Conservation (phyloP, 306 rosid genomes). For the Aeschynomene evenia region DNA sequence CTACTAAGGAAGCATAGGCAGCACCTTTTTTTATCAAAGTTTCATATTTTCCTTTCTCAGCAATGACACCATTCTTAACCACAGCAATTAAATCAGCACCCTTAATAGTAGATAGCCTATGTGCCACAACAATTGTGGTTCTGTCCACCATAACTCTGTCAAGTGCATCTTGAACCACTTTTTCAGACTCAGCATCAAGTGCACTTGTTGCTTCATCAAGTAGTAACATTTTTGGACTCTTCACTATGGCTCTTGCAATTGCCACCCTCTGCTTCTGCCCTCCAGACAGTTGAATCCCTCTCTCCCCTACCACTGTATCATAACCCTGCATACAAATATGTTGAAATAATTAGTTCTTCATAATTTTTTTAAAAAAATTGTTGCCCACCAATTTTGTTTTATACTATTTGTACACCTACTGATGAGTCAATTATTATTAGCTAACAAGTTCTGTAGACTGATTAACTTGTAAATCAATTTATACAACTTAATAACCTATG, state of each 20-base stretch:
- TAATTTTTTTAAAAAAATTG: not conserved
- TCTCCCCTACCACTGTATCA: conserved; percentile 64
- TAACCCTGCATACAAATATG: conserved; percentile 52
- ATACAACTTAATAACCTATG: not conserved
- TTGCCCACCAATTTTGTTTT: too few species aligned
- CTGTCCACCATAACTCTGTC: conserved; percentile 57
- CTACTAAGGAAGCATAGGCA: conserved; percentile 60
- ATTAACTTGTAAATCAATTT: too few species aligned
- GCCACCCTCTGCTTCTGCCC: conserved; percentile 87
- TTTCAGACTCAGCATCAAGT: conserved; percentile 79
- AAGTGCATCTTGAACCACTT: conserved; percentile 70
- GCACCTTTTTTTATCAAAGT: conserved; percentile 58
- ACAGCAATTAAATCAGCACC: conserved; percentile 67
- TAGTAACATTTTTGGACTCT: conserved; percentile 61
- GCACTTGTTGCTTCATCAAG: conserved; percentile 86
- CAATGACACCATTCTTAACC: conserved; percentile 60
- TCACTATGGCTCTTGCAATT: conserved; percentile 67
- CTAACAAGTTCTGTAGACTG: not conserved
- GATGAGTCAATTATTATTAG: not conserved
- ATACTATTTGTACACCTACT: not conserved
- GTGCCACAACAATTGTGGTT: conserved; percentile 73
- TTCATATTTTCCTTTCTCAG: conserved; percentile 74
- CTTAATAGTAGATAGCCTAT: conserved; percentile 62
- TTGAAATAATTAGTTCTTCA: not conserved
- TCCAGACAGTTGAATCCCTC: conserved; percentile 73